Evolutionary conservation across 345 rosid species (phyloP).

Genomic region (Triadica sebifera): DNA sequence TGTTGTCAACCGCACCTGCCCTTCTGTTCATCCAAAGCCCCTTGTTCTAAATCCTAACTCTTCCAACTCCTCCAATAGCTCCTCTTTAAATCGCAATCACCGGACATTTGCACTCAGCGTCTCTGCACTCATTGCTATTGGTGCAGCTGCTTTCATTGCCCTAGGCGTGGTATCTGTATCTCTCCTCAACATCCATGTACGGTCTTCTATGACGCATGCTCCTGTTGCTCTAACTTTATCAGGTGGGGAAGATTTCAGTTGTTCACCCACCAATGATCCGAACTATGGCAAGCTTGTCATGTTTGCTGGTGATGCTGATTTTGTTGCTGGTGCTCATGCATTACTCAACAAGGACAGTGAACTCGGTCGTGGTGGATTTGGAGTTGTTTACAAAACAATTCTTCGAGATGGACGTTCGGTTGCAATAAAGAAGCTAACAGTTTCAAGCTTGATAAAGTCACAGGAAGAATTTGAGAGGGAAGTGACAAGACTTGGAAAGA

Average conservation of each 20-base stretch:
- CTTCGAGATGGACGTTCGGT: slow-evolving; percentile 80
- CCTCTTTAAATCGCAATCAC: slow-evolving; percentile 22
- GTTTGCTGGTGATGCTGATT: slow-evolving; percentile 98
- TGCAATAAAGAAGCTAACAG: slow-evolving; percentile 96
- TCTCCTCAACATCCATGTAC: slow-evolving; percentile 76
- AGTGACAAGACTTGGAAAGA: slow-evolving; percentile 78
- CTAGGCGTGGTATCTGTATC: slow-evolving; percentile 90
- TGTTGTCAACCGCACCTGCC: slow-evolving; percentile 31
- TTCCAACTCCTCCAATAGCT: slow-evolving; percentile 17
- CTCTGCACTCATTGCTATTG: slow-evolving; percentile 88
- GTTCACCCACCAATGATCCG: slow-evolving; percentile 80
- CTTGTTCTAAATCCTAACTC: slow-evolving; percentile 38
- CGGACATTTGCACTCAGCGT: slow-evolving; percentile 48
- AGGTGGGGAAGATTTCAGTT: slow-evolving; percentile 79
- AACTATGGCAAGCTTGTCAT: slow-evolving; percentile 97
- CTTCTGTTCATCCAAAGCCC: slow-evolving; percentile 38
- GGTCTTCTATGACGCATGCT: slow-evolving; percentile 55
- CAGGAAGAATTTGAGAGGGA: slow-evolving; percentile 94
- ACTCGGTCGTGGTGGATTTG: slow-evolving; percentile 96
- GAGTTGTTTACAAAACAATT: slow-evolving; percentile 81
- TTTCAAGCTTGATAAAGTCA: slow-evolving; percentile 91
- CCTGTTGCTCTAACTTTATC: slow-evolving; percentile 68
- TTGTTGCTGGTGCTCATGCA: slow-evolving; percentile 89
- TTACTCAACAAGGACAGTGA: slow-evolving; percentile 93
- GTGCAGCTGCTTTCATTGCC: slow-evolving; percentile 89